Evolutionary conservation across 2,329 filamentous ascomycete species (phyloP).

Genomic region (Fusarium robinianum): DNA sequence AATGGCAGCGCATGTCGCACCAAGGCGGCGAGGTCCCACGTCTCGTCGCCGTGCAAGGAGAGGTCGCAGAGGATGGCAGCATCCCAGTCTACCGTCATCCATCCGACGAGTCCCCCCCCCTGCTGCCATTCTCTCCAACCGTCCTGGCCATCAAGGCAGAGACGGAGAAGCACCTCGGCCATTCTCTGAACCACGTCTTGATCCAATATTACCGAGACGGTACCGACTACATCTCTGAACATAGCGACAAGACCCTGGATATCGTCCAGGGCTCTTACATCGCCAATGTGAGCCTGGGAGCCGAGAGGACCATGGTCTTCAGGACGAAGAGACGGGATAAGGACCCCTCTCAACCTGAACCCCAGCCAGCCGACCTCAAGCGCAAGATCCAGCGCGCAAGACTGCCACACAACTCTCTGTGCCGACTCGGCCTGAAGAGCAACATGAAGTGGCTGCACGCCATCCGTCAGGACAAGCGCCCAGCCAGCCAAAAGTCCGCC

Average conservation of each 20-base stretch:
- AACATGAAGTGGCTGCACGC: conserved; percentile 90
- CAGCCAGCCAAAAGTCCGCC: conserved; percentile 65
- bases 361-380: conserved; percentile 18
- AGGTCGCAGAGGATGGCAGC: conserved; percentile 67
- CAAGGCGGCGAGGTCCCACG: conserved; percentile 89
- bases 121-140: conserved; percentile 74
- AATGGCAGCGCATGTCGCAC: conserved; percentile 92
- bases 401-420: conserved; percentile 88
- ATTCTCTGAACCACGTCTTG: conserved; percentile 85
- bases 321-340: conserved; percentile 73
- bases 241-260: conserved; percentile 95
- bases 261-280: conserved; percentile 81
- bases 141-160: conserved; percentile 69
- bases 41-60: conserved; percentile 86
- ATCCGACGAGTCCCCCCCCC: conserved; percentile 80
- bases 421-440: conserved; percentile 77
- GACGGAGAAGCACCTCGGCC: conserved; percentile 74
- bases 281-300: conserved; percentile 92
- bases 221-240: conserved; percentile 91
- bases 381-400: conserved; percentile 68
- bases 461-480: conserved; percentile 86
- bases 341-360: conserved; percentile 38
- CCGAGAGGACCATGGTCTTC: conserved; percentile 86
- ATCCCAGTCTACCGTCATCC: conserved; percentile 95
- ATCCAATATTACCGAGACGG: conserved; percentile 93